These are phyloP conservation scores for Marasmius fiardii DNA, from an alignment of 1,284 basidiomycete genomes.

Conservation along the genomic window DNA sequence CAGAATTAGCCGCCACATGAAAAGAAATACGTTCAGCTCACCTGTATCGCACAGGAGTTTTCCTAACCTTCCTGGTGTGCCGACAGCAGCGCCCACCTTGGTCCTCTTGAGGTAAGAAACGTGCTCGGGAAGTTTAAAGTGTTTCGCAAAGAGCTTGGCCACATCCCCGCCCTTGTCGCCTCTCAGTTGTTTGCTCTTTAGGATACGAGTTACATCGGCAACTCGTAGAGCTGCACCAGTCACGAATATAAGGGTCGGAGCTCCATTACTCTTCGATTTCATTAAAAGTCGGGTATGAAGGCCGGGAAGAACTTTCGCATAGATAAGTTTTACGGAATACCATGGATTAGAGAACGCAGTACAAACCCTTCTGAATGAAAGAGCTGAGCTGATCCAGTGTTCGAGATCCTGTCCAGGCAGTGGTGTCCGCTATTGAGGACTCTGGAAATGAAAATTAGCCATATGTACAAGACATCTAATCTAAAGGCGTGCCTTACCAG, in stretches of 20 bases:
- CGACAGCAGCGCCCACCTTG: slow-evolving; percentile 74
- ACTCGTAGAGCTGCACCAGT: slow-evolving; percentile 78
- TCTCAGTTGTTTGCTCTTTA: slow-evolving; percentile 64
- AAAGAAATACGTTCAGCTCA: slow-evolving; percentile 27
- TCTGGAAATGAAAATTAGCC: slow-evolving; percentile 57
- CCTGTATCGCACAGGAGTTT: slow-evolving; percentile 78
- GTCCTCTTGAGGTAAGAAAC: slow-evolving; percentile 71
- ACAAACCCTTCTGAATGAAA: slow-evolving; percentile 69
- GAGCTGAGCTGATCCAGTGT: slow-evolving; percentile 64
- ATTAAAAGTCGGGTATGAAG: slow-evolving; percentile 68
- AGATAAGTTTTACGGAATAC: slow-evolving; percentile 5
- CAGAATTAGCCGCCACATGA: no score
- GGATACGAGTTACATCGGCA: slow-evolving; percentile 67
- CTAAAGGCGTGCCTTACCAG: slow-evolving; percentile 42
- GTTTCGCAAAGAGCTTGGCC: slow-evolving; percentile 84
- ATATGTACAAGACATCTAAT: slow-evolving; percentile 13
- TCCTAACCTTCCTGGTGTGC: slow-evolving; percentile 79
- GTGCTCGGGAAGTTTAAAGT: slow-evolving; percentile 82
- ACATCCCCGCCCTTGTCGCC: slow-evolving; percentile 80
- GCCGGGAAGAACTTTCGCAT: slow-evolving; percentile 55
- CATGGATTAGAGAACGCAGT: background rate
- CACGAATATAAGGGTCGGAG: slow-evolving; percentile 76
- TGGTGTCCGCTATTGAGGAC: slow-evolving; percentile 70
- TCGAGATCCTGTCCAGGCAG: slow-evolving; percentile 63
- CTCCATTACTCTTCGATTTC: slow-evolving; percentile 67